These are phyloP conservation scores for Elsinoe fawcettii DNA, from an alignment of 2,329 filamentous ascomycete genomes.

Conservation along the genomic window DNA sequence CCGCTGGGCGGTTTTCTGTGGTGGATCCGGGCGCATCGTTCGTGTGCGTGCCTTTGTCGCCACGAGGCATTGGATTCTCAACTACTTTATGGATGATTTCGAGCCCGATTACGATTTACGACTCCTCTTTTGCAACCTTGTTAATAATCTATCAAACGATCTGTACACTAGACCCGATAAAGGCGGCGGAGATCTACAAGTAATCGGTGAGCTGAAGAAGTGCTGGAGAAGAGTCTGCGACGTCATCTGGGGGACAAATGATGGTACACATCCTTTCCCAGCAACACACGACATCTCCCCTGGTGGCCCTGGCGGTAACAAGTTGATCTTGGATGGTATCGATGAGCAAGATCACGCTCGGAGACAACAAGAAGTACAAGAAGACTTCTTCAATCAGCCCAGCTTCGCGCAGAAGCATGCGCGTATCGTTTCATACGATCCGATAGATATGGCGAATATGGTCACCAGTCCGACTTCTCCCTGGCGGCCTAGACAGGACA, in stretches of 20 bases:
- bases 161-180: constrained; percentile 45
- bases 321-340: constrained; percentile 31
- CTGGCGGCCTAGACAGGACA: constrained; percentile 42
- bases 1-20: constrained; percentile 72
- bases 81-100: constrained; percentile 96
- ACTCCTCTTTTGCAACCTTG: constrained; percentile 66
- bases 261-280: constrained; percentile 39
- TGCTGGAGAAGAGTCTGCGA: constrained; percentile 92
- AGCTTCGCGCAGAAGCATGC: not conserved
- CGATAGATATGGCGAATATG: constrained; percentile 11
- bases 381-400: constrained; percentile 13
- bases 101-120: constrained; percentile 67
- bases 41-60: constrained; percentile 93
- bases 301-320: constrained; percentile 49
- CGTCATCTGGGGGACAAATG: constrained; percentile 74
- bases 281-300: constrained; percentile 56
- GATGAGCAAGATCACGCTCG: constrained; percentile 2
- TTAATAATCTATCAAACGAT: constrained; percentile 57
- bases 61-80: constrained; percentile 91
- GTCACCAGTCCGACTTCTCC: constrained; percentile 28
- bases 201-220: constrained; percentile 88
- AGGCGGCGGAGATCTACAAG: constrained; percentile 65
- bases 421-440: not conserved
- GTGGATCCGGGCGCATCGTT: constrained; percentile 88
- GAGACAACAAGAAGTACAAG: constrained; percentile 5